A percentile compares a stretch with the other conserved stretches of the same genome.
phyloP scores from a whole-genome alignment of 2,329 filamentous ascomycete genomes.

The Ceratocystis eucalypticola region DNA sequence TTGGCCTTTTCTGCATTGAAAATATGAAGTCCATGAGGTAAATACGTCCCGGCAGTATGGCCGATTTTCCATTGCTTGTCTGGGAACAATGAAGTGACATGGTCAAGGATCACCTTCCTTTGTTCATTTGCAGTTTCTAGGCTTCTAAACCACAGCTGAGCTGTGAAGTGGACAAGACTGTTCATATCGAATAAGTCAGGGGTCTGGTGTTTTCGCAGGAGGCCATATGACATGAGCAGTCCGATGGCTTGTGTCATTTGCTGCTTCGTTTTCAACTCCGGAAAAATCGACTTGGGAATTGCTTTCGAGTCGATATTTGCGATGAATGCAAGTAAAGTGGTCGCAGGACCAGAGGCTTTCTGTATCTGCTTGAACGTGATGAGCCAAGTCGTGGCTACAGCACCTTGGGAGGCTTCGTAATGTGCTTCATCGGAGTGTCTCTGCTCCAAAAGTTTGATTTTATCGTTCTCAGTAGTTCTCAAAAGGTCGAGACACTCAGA shows the following conservation, averaged over 20 bases:
- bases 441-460: neutral
- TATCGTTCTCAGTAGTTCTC: neutral
- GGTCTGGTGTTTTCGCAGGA: neutral
- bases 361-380: neutral
- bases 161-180: neutral
- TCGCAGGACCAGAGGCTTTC: rapidly evolving
- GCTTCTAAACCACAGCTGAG: too few relatives aligned
- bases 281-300: neutral
- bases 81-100: too few relatives aligned
- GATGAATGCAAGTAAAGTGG: neutral
- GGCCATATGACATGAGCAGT: neutral
- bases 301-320: neutral
- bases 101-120: too few relatives aligned
- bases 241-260: neutral
- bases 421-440: neutral
- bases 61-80: too few relatives aligned
- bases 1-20: too few relatives aligned
- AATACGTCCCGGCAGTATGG: too few relatives aligned
- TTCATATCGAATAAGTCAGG: neutral
- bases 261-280: neutral
- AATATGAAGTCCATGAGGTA: too few relatives aligned
- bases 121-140: too few relatives aligned
- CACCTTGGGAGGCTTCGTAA: neutral
- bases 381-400: neutral
- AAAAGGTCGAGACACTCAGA: neutral